Base-by-base conservation (phyloP, 2,329 filamentous ascomycete species). In the Fusarium duplospermum region DNA sequence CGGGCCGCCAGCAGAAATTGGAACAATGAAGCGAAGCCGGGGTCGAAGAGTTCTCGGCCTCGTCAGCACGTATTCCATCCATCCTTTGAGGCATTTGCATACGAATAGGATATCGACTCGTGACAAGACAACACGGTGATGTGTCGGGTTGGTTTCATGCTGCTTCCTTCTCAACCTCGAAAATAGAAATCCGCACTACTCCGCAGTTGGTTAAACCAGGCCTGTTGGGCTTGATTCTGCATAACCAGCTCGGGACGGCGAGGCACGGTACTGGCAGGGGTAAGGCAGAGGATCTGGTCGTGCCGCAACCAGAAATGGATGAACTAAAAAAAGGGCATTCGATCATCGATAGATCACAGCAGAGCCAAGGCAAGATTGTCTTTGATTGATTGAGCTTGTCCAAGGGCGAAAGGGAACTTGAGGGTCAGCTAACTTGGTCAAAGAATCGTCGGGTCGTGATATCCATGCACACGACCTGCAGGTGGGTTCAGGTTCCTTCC, bases 151-250 rank as follows among this genome's bases (percentile, higher is more conserved):
- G 52, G 72, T 66, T 72, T 66, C 68, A 72, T 72, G 61, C 60
- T 40, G 50, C 45, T 70, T 66, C 42, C 52, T 54, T 61, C 11
- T 56, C 35, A 61, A 20, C 27, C 7, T 45, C 62, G 47, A 70
- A 74, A 74, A 74, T 74, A 74, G 72, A 52, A 54, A 74, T 64
- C 38, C 59, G 54, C 64, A 66, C 71, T 74, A 74, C 61, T 45
- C 71, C 71, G 9, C 47, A 71, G 56, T 64, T 40, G 63, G 71
- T 69, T 69, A 71, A 71, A 8, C 13, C 47, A 56, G 64, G 59
- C 16, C 50, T 22, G 45, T 42, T 54, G 58, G 73, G 64, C 67
- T 62, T 71, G 27, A 50, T 64, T 70, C 38, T 47, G 60, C 33
- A 52, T 38, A 13, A 40, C 36, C 60, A 68, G 63, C 35, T 71